Conservation (phyloP, 2,329 filamentous ascomycete species). For the Penicillium sp. region DNA sequence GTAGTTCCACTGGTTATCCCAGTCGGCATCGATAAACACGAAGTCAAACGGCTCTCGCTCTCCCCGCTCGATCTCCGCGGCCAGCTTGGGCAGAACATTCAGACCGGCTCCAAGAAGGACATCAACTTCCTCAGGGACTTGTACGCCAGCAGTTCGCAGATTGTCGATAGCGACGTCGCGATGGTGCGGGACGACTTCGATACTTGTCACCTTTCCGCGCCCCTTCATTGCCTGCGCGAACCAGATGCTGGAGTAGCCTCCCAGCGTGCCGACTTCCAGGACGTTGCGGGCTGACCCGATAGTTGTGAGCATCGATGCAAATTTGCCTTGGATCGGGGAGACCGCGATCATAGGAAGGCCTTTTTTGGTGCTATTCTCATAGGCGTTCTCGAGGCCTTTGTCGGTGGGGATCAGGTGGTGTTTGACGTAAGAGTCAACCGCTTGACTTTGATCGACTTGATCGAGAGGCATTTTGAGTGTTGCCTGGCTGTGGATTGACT, state of each 20-base stretch:
- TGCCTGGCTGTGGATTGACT: too few species aligned
- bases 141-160: slow-evolving; percentile 39
- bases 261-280: slow-evolving; percentile 57
- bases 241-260: slow-evolving; percentile 56
- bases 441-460: background rate
- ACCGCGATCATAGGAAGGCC: slow-evolving; percentile 6
- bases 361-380: slow-evolving; percentile 3
- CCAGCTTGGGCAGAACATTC: slow-evolving; percentile 44
- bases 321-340: slow-evolving; percentile 5
- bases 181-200: slow-evolving; percentile 51
- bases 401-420: slow-evolving; percentile 1
- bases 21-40: slow-evolving; percentile 56
- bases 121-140: slow-evolving; percentile 40
- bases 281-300: slow-evolving; percentile 21
- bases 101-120: slow-evolving; percentile 47
- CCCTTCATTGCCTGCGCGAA: slow-evolving; percentile 37
- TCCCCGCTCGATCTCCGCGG: slow-evolving; percentile 40
- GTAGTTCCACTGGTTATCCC: slow-evolving; percentile 51
- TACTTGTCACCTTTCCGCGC: slow-evolving; percentile 45
- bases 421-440: slow-evolving; percentile 3
- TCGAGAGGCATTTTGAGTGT: background rate
- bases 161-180: slow-evolving; percentile 50
- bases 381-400: slow-evolving; percentile 1
- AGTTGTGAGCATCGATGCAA: slow-evolving; percentile 1
- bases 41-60: slow-evolving; percentile 48